Base-by-base conservation (phyloP, 306 rosid genomes). In the Alnus rubra region DNA sequence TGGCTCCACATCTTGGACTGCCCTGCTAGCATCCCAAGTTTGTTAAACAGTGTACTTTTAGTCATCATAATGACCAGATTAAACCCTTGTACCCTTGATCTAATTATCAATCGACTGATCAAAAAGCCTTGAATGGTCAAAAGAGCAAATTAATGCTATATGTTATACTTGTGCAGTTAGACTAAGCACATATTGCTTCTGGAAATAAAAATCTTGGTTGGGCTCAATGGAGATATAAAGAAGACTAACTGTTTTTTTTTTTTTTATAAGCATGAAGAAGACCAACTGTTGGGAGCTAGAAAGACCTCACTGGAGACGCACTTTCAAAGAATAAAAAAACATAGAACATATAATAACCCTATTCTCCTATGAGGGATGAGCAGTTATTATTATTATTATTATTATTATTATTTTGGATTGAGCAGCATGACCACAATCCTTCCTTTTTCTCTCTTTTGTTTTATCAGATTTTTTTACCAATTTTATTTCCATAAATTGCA, bases 141-240 rank as follows among this genome's bases (percentile, higher is more conserved):
- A 62, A 52, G 58, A 52, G 58, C 58, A 52, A 52, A 15, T 52
- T 52, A 4, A 52, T 52, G 58, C n/a, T 1, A 52, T 4, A 52
- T 52, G 58, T 52, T 28, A 59, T 23, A 59, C n/a, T 31, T 42
- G 45, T 42, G 5, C 45, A 42, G 45, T 42, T 42, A 0, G 37
- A 60, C 35, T 23, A 60, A 31, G 37, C 35, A 28, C 65, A 39
- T 39, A 59, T 59, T 28, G 65, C 30, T 60, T 77, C 33, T 49
- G 76, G 70, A 52, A 72, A 55, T 48, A 54, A 49, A 35, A 54
- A 28, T 71, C 60, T 18, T 71, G 71, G 56, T 51, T 76, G 45
- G 70, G 37, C 72, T 42, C 54, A 4, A 62, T 5, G 9, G 44
- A 47, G 51, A 4, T 42, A 42, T 42, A 42, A 42, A 42, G 6